phyloP scores from a whole-genome alignment of 306 rosid species.

The Begonia loranthoides region DNA sequence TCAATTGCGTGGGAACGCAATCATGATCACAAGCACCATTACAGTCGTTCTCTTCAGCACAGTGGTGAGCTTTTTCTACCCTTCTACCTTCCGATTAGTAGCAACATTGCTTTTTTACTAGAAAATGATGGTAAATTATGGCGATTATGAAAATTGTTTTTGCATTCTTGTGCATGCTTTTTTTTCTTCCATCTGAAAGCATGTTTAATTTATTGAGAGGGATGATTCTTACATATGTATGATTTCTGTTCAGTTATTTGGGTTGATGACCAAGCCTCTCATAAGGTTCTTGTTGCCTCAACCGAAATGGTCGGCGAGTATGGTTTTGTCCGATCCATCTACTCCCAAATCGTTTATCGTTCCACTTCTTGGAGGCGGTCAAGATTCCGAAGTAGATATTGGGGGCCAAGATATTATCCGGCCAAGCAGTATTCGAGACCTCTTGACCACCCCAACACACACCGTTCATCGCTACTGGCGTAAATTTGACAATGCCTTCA shows the following conservation, averaged over 20 bases:
- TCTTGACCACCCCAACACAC: slow-evolving; percentile 61
- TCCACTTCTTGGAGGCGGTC: slow-evolving; percentile 52
- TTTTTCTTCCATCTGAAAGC: no score
- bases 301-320: slow-evolving; percentile 42
- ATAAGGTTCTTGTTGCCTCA: slow-evolving; percentile 59
- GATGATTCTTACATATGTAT: no score
- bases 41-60: slow-evolving; percentile 92
- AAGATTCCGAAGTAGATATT: slow-evolving; percentile 49
- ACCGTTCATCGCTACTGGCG: slow-evolving; percentile 86
- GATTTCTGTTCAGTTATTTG: slow-evolving; percentile 57
- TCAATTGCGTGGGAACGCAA: slow-evolving; percentile 53
- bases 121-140: no score
- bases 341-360: slow-evolving; percentile 43
- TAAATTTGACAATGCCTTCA: slow-evolving; percentile 63
- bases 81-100: not conserved
- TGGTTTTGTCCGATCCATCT: slow-evolving; percentile 24
- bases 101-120: no score
- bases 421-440: slow-evolving; percentile 57
- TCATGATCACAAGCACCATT: slow-evolving; percentile 92
- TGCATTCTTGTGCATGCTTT: no score
- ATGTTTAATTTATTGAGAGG: no score
- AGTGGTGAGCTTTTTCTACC: slow-evolving; percentile 39
- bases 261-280: slow-evolving; percentile 85
- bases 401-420: slow-evolving; percentile 16
- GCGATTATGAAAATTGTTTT: no score